Evolutionary conservation across 768 basidiomycete genomes (phyloP), one percentile per base, ranked within the genome.

Genomic region (Pleurotus tuoliensis): DNA sequence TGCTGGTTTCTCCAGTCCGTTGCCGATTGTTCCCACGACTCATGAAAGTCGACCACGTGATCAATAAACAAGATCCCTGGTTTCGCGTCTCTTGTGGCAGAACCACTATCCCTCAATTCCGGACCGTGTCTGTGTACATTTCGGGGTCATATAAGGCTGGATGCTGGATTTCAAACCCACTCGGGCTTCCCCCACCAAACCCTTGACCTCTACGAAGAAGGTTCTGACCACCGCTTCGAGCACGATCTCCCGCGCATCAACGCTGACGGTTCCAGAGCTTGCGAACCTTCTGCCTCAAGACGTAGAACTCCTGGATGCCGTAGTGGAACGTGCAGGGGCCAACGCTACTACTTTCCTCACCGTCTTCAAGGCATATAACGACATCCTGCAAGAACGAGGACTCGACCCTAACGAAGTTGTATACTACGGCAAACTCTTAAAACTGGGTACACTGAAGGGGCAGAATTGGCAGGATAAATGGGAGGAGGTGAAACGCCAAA

Each of bases 281-380:
- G 61, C 76, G 61, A 65, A 71, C 38, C 76, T 90, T 24, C 70
- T 83, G 0, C 64, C 66, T 5, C 67, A 75, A 45, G 88, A 94
- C 64, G 76, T 92, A 59, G 77, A 82, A 46, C 79, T 94, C 61
- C 75, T 94, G 45, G 88, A 93, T 60, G 81, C 82, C 20, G 87
- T 94, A 11, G 82, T 94, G 24, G 66, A 73, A 57, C 83, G 86
- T 52, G 90, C 88, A 43, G 79, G 86, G 4, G 73, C 82, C 6
- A 72, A 77, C 7, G 87, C 90, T 13, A 88, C 88, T 3, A 88
- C 88, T 0, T 93, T 93, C 64, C 76, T 90, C 39, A 80, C 82
- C 4, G 81, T 92, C n/a, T 86, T 92, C 76, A 91, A 89, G 65
- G 88, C 91, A 0, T 94, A 94, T 70, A 90, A 86, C 64, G 85